Conservation (phyloP, 2,329 filamentous ascomycete genomes). For the Phoma sp. region DNA sequence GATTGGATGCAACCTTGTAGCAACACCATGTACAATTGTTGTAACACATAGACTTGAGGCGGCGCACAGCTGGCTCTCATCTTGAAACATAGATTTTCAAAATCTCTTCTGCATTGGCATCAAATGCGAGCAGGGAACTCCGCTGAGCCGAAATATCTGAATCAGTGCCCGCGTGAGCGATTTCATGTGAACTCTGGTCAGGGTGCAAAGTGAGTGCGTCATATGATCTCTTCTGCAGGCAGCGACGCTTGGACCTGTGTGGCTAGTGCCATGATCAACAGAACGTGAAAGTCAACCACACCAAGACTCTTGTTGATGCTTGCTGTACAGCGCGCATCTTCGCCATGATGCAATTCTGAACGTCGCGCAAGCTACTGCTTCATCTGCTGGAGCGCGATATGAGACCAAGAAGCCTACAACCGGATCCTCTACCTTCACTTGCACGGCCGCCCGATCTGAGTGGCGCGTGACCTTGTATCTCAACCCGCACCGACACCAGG, state of each 20-base stretch:
- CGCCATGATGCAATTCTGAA: slow-evolving; percentile 2
- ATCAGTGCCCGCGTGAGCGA: neutral
- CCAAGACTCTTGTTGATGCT: neutral
- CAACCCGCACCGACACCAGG: slow-evolving; percentile 4
- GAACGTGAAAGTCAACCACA: slow-evolving; percentile 7
- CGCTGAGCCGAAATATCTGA: neutral
- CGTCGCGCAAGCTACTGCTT: slow-evolving; percentile 20
- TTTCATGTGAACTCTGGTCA: neutral
- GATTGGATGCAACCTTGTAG: slow-evolving; percentile 20
- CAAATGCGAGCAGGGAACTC: no score
- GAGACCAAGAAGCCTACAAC: slow-evolving; percentile 11
- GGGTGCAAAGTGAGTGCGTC: slow-evolving; percentile 20
- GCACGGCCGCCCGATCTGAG: slow-evolving; percentile 29
- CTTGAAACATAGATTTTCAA: no score
- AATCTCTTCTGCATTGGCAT: no score
- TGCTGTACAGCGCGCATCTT: slow-evolving; percentile 10
- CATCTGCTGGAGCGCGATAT: slow-evolving; percentile 24
- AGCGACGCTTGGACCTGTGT: slow-evolving; percentile 13
- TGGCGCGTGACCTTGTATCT: slow-evolving; percentile 24
- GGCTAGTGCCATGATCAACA: slow-evolving; percentile 19
- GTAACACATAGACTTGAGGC: slow-evolving; percentile 7
- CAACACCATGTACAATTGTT: slow-evolving; percentile 10
- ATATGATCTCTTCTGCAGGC: slow-evolving; percentile 29
- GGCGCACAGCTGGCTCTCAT: neutral
- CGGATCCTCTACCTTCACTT: slow-evolving; percentile 29